A percentile compares a stretch with the other conserved stretches of the same genome.
Conservation (phyloP, 176 grass and related monocot species). For the sorghum (Sorghum bicolor) region Sorghum_bicolor_NCBIv3 NC_012877.2:14315501-14316000, state of each 20-base stretch:
- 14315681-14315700: constrained; percentile 47
- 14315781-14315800: constrained; percentile 32
- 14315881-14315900: not conserved
- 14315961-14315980: no score
- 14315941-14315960: no score
- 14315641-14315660: not conserved
- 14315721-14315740: constrained; percentile 34
- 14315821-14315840: not conserved
- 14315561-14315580: constrained; percentile 59
- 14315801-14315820: not conserved
- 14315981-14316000: no score
- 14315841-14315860: not conserved
- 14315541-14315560: constrained; percentile 62
- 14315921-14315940: no score
- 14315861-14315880: not conserved
- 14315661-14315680: constrained; percentile 46
- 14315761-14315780: constrained; percentile 43
- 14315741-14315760: constrained; percentile 38
- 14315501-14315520: constrained; percentile 72
- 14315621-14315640: constrained; percentile 46
- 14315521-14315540: constrained; percentile 79
- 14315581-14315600: constrained; percentile 53
- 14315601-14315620: constrained; percentile 56
- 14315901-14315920: not conserved
- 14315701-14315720: constrained; percentile 70